Base-by-base conservation (phyloP, 2,329 filamentous ascomycete genomes). In the Fusarium sp. region DNA sequence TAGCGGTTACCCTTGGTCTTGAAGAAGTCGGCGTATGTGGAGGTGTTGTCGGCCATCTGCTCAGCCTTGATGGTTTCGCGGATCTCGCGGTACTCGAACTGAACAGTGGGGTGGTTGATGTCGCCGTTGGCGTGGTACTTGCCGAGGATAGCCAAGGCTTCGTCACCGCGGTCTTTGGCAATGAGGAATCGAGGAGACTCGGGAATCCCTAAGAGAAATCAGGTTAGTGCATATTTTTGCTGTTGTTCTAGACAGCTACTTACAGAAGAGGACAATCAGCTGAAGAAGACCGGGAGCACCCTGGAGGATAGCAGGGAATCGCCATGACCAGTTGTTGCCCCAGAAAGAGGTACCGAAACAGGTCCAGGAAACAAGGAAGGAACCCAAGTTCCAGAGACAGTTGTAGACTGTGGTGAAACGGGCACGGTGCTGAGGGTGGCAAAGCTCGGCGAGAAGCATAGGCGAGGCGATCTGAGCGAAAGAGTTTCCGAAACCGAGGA, bases 401-500 rank as follows among this genome's bases (percentile, higher is more conserved):
- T 92, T 91, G 79, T 91, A 91, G 55, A 91, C 84, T 20, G 89
- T 84, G 1, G 89, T 91, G 46, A 91, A 84, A n/a, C 86, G 86
- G 32, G 85, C 89, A 74, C 90, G 87, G 74, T 92, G 89, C 75
- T 91, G 90, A 27, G 90, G 89, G 74, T 92, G 90, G 79, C 86
- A 88, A 62, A 92, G 85, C 80, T 92, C 90, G 12, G 87, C 88
- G 9, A 91, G 83, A 10, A 91, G 83, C 52, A 91, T 82, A 3
- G 89, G 89, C 18, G 88, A 89, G 5, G 86, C 85, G 79, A 90
- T 87, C 72, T 91, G 89, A 0, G 88, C 83, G 45, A 91, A 80
- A 40, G 86, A 88, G 80, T 90, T 90, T 48, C 90, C 90, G 71
- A 93, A 92, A 65, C 91, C 91, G 45, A 82, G 77, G 18, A 78